A percentile compares a stretch with the other conserved stretches of the same genome.
Evolutionary conservation across 495 filamentous ascomycete species (phyloP).

Genomic region (Chaetomidium leptoderma): DNA sequence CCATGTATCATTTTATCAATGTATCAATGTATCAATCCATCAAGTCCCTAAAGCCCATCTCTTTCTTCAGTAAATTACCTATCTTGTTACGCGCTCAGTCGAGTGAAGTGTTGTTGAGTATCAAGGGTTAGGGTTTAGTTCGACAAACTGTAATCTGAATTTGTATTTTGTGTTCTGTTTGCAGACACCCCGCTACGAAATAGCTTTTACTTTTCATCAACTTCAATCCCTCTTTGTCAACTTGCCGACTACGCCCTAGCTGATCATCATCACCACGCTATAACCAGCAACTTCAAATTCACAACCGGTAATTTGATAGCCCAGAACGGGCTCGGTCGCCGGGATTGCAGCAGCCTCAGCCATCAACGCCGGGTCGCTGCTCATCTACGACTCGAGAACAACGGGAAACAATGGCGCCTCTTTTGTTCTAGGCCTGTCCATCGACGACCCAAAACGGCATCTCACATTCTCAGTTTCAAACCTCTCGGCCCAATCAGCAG

Average conservation of each 20-base stretch:
- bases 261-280: background rate
- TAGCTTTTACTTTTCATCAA: background rate
- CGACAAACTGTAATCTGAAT: no score
- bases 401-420: background rate
- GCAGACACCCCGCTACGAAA: background rate
- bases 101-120: no score
- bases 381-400: constrained; percentile 7
- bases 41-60: no score
- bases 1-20: no score
- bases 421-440: constrained; percentile 7
- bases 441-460: constrained; percentile 18
- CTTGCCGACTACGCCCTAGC: background rate
- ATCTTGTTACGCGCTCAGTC: no score
- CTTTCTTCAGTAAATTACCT: no score
- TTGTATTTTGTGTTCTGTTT: no score
- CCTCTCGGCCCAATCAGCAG: constrained; percentile 27
- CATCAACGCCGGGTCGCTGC: background rate
- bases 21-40: no score
- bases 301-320: constrained; percentile 8
- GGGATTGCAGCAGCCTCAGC: constrained; percentile 9
- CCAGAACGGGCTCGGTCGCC: background rate
- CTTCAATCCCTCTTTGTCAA: background rate
- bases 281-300: background rate
- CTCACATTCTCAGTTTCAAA: constrained; percentile 22
- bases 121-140: no score